phyloP scores from a whole-genome alignment of 495 filamentous ascomycete species.

The Pyrenopolyporus hunteri region DNA sequence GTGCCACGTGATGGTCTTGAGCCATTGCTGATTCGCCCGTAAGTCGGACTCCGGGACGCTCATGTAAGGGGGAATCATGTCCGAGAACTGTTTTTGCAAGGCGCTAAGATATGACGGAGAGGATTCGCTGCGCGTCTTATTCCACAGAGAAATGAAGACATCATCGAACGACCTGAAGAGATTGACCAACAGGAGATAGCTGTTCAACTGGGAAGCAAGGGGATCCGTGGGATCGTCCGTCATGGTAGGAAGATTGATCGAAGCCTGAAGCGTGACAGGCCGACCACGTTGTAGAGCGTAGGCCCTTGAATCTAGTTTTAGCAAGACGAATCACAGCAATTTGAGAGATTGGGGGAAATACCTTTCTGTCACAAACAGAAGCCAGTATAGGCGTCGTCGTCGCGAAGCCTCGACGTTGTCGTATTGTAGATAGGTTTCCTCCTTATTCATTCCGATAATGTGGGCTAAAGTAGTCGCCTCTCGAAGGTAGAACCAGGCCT shows the following conservation, averaged over 20 bases:
- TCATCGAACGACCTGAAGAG: conserved; percentile 78
- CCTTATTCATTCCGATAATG: conserved; percentile 66
- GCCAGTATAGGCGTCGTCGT: conserved; percentile 70
- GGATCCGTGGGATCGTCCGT: conserved; percentile 67
- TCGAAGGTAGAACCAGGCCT: conserved; percentile 75
- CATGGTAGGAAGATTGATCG: conserved; percentile 68
- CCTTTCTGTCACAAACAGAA: conserved; percentile 75
- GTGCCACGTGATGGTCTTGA: conserved; percentile 83
- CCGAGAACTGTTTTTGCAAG: conserved; percentile 69
- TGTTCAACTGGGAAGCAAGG: conserved; percentile 56
- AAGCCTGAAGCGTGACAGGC: conserved; percentile 62
- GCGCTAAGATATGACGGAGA: conserved; percentile 62
- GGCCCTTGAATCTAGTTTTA: conserved; percentile 46
- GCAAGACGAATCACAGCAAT: not conserved
- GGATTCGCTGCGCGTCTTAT: conserved; percentile 66
- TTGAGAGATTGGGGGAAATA: conserved; percentile 34
- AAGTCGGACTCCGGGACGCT: conserved; percentile 72
- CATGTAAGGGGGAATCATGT: conserved; percentile 66
- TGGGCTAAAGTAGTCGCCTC: conserved; percentile 70
- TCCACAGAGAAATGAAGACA: conserved; percentile 72
- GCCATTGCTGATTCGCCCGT: conserved; percentile 77
- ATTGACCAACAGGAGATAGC: conserved; percentile 69
- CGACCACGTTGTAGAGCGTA: conserved; percentile 80
- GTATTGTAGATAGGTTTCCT: conserved; percentile 62
- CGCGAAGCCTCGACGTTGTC: conserved; percentile 60